Evolutionary conservation across 306 rosid genomes (phyloP), one percentile per base, ranked within the genome.

Genomic region (Hippophae gyantsensis): DNA sequence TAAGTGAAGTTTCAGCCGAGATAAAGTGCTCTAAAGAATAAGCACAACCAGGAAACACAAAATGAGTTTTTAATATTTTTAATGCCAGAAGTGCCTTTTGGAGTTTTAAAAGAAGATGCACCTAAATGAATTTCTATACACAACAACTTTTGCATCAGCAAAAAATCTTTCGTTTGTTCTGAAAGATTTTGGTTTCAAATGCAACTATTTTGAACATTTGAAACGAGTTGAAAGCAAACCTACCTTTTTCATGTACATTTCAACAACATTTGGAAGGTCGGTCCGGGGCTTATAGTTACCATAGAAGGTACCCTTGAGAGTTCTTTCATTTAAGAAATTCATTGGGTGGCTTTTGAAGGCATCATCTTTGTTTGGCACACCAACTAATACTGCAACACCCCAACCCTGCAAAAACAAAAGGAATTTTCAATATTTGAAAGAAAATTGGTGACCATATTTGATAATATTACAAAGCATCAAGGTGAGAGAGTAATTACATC

Each of bases 331-430:
- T 2, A 77, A 64, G 32, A 81, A 3, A 61, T 74, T 74, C 7
- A 74, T 58, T 8, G 83, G 86, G 6, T 77, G 56, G 10, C 78
- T 77, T 70, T 43, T 74, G 74, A 74, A 81, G 7, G 66, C 59
- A 0, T 64, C 81, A 51, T 77, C 86, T 61, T 71, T 74, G 13
- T 13, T 53, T 1, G 86, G 81, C 11, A 81, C 78, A 44, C 78
- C 86, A 11, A 77, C 83, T 10, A 81, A 78, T 43, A 81, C 83
- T 7, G 86, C 76, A 18, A 81, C 78, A 50, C 81, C 86, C 86
- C 81, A 81, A 0, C 86, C 83, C 83, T 75, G 14, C n/a, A 13
- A 49, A 49, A 48, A 49, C 13, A 13, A 14, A 12, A 49, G 13
- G 13, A 47, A 12, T 12, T 49, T 49, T 13, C 53, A 49, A 23